Percentiles rank a stretch among this genome's conserved stretches.
Evolutionary conservation across 164 flowering plant genomes (phyloP).

Genomic region (Saururus chinensis): DNA sequence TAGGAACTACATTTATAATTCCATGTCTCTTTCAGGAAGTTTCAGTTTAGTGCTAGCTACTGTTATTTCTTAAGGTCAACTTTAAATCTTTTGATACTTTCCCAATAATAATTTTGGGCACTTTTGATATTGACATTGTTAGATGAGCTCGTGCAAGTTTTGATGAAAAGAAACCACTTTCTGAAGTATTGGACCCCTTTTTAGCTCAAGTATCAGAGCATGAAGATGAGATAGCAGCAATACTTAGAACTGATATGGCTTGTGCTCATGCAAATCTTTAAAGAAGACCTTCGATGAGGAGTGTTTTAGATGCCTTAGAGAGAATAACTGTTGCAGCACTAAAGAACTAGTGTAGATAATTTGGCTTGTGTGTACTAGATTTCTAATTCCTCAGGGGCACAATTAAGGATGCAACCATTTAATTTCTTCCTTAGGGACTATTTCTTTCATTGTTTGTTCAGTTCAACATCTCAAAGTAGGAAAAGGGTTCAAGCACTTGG

Average conservation of each 20-base stretch:
- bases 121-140: slow-evolving; percentile 74
- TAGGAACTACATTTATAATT: too few relatives aligned
- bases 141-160: slow-evolving; percentile 74
- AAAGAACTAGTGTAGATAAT: neutral
- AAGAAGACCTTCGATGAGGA: slow-evolving; percentile 79
- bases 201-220: slow-evolving; percentile 49
- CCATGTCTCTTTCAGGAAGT: too few relatives aligned
- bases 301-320: slow-evolving; percentile 48
- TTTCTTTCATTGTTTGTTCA: too few relatives aligned
- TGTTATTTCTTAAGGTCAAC: neutral
- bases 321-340: slow-evolving; percentile 16
- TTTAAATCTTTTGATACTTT: neutral
- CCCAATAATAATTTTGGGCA: slow-evolving; percentile 51
- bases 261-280: slow-evolving; percentile 72
- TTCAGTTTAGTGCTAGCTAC: neutral
- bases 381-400: too few relatives aligned
- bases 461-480: too few relatives aligned
- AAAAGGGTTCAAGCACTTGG: too few relatives aligned
- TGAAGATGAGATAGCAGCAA: slow-evolving; percentile 73
- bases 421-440: too few relatives aligned
- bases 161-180: slow-evolving; percentile 78
- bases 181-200: slow-evolving; percentile 61
- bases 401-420: too few relatives aligned
- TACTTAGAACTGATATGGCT: slow-evolving; percentile 73
- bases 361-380: too few relatives aligned